Evolutionary conservation across 768 basidiomycete species (phyloP), one percentile per base, ranked within the genome.

Genomic region (Phylloporus arenicola): DNA sequence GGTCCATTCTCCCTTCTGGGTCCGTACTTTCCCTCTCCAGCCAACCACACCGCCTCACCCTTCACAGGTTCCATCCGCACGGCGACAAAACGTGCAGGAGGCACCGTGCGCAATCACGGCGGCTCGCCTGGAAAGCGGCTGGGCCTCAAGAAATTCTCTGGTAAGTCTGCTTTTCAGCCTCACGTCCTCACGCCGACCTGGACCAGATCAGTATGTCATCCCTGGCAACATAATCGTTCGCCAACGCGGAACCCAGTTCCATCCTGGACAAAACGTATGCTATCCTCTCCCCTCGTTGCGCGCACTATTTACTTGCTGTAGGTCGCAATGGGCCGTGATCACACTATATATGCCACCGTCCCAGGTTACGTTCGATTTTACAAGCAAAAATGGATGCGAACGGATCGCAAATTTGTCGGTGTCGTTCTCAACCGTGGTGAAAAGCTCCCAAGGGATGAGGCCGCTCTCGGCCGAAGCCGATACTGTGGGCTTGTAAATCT

Each of bases 321-420:
- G 91, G 92, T 97, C 47, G 83, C 82, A 57, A 85, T 91, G 66
- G 96, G 94, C 19, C 82, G 86, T 50, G 96, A 99, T 70, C 93
- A 97, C 70, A 98, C 96, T 1, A 76, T 99, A 48, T 97, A 86
- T 63, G 94, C 96, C 22, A 75, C 81, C 3, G 83, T 83, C 5
- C 94, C 95, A 0, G 96, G 96, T 12, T 92, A 81, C 63, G 90
- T 99, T 34, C 89, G 92, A 37, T 98, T 93, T 71, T 99, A 96
- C 82, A 86, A 83, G 67, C 73, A 82, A 65, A 86, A 84, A 50
- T 83, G 81, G 72, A 77, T 83, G 74, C 76, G 82, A 25, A 78
- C 81, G 43, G 82, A 88, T 58, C 81, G 89, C 45, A 83, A 81
- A 60, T 92, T 79, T 59, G 77, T 97, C 41, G 96, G 96, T 25